Evolutionary conservation across 1,284 basidiomycete species (phyloP).

Genomic region (Thecaphora frezii): DNA sequence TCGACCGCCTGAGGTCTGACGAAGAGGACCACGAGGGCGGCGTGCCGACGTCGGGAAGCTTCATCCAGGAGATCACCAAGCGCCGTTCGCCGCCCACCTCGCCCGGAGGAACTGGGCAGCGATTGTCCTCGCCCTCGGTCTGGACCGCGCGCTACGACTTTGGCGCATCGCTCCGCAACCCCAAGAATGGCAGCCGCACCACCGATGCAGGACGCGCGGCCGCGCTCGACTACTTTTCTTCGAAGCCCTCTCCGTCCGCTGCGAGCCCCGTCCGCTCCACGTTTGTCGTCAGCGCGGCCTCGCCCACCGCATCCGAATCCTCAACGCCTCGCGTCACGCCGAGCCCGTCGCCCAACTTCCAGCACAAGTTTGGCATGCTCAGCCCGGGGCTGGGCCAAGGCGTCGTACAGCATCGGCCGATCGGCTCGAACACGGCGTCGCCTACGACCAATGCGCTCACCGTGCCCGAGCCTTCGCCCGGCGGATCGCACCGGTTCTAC

Average conservation of each 20-base stretch:
- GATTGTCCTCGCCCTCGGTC: conserved; percentile 29
- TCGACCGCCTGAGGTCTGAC: conserved; percentile 62
- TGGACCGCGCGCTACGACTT: conserved; percentile 63
- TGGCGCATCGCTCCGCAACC: conserved; percentile 62
- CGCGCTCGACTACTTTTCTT: conserved; percentile 52
- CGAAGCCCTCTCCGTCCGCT: conserved; percentile 21
- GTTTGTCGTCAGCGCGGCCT: conserved; percentile 30
- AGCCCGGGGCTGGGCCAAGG: conserved; percentile 42
- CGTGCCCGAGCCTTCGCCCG: conserved; percentile 20
- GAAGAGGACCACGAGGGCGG: conserved; percentile 60
- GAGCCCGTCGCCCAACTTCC: conserved; percentile 30
- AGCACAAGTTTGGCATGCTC: conserved; percentile 44
- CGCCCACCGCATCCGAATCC: conserved; percentile 26
- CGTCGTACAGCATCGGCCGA: conserved; percentile 38
- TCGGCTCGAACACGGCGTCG: conserved; percentile 17
- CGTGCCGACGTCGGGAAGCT: conserved; percentile 17
- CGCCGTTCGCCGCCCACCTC: conserved; percentile 46
- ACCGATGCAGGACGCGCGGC: conserved; percentile 45
- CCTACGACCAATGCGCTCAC: conserved; percentile 23
- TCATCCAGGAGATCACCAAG: conserved; percentile 28
- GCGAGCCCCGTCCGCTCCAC: conserved; percentile 22
- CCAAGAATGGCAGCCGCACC: conserved; percentile 44
- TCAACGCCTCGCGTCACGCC: conserved; percentile 30
- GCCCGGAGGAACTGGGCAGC: conserved; percentile 55
- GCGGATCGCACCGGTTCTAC: conserved; percentile 28